Conservation (phyloP, 257 asterid species). For the Anisodus tanguticus region DNA sequence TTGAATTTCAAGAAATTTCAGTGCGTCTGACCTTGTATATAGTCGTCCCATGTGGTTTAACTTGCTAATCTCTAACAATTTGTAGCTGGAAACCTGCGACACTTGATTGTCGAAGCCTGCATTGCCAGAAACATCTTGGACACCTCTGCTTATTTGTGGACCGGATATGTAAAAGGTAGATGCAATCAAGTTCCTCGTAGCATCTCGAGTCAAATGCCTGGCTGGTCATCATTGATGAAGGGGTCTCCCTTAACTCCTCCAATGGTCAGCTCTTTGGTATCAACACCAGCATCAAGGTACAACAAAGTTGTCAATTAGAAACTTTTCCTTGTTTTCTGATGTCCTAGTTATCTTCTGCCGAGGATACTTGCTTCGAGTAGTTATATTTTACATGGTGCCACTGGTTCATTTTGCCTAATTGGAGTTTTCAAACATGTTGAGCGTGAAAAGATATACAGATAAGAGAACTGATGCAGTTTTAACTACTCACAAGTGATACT, state of each 20-base stretch:
- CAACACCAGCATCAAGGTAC: slow-evolving; percentile 98
- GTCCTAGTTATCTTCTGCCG: neutral
- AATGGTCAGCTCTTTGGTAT: slow-evolving; percentile 71
- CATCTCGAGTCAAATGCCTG: slow-evolving; percentile 71
- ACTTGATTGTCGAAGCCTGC: slow-evolving; percentile 95
- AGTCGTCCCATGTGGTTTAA: slow-evolving; percentile 8
- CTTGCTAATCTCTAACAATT: slow-evolving; percentile 40
- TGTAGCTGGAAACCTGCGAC: slow-evolving; percentile 86
- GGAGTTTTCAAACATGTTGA: slow-evolving; percentile 1
- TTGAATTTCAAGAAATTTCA: slow-evolving; percentile 21
- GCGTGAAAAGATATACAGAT: neutral
- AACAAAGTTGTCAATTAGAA: slow-evolving; percentile 35
- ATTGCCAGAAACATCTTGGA: slow-evolving; percentile 92
- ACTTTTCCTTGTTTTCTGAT: slow-evolving; percentile 13
- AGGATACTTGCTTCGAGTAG: neutral
- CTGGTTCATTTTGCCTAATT: slow-evolving; percentile 21
- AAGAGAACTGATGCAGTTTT: slow-evolving; percentile 22
- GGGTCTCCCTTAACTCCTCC: slow-evolving; percentile 84
- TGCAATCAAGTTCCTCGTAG: slow-evolving; percentile 78
- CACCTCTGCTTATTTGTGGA: slow-evolving; percentile 93
- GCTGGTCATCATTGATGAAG: slow-evolving; percentile 89
- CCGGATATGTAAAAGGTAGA: slow-evolving; percentile 90
- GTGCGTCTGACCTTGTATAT: slow-evolving; percentile 16
- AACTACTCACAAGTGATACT: neutral
- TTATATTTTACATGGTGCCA: neutral